Conservation (phyloP, 148 eudicot species). For the Rhododendron mucronatum region DNA sequence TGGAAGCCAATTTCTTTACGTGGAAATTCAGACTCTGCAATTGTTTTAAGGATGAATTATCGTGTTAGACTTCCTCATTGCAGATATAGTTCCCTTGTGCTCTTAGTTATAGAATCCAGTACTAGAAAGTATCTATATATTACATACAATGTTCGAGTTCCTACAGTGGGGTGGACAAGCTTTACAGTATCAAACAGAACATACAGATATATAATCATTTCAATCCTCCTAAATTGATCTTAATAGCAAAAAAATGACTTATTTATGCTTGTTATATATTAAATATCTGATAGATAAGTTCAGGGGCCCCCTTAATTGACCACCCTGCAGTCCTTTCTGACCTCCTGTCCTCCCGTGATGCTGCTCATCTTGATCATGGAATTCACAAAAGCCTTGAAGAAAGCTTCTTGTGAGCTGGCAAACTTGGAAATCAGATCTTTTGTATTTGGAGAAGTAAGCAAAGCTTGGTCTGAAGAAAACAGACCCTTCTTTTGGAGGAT, state of each 20-base stretch:
- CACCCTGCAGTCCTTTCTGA: slow-evolving; percentile 52
- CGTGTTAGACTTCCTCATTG: neutral
- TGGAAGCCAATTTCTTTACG: neutral
- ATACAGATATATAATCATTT: neutral
- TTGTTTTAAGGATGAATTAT: neutral
- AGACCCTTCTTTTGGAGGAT: slow-evolving; percentile 50
- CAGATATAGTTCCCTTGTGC: neutral
- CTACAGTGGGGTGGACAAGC: neutral
- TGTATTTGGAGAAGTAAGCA: slow-evolving; percentile 37
- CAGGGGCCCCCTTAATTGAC: slow-evolving; percentile 30
- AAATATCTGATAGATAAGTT: slow-evolving; percentile 1
- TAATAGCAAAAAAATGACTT: neutral
- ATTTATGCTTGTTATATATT: neutral
- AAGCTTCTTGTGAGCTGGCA: slow-evolving; percentile 43
- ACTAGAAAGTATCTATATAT: neutral
- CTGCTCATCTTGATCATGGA: slow-evolving; percentile 87
- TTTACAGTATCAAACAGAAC: neutral
- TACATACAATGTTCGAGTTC: neutral
- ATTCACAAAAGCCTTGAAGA: slow-evolving; percentile 46
- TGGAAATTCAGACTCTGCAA: neutral
- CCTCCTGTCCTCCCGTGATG: slow-evolving; percentile 65
- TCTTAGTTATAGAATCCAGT: neutral
- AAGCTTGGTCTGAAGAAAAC: slow-evolving; percentile 65
- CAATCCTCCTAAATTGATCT: neutral
- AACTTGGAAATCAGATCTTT: slow-evolving; percentile 41